A percentile compares a stretch with the other conserved stretches of the same genome.
Evolutionary conservation across 371 early-diverging fungal species (phyloP).

Genomic region (Mucor piriformis): DNA sequence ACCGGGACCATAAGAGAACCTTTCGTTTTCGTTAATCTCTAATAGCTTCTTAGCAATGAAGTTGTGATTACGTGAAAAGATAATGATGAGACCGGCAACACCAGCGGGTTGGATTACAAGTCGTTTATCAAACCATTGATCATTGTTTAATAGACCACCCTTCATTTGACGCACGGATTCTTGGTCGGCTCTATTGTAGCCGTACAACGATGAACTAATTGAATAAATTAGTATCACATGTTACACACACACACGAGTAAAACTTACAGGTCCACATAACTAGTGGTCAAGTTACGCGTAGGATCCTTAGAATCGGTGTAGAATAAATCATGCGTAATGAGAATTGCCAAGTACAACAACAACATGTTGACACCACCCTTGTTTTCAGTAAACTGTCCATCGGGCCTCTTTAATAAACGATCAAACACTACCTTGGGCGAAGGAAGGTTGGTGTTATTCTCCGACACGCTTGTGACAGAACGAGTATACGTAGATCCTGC

Average conservation of each 20-base stretch:
- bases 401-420: constrained; percentile 39
- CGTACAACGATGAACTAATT: constrained; percentile 47
- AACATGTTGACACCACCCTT: constrained; percentile 46
- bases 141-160: constrained; percentile 50
- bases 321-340: constrained; percentile 63
- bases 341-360: constrained; percentile 47
- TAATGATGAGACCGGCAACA: constrained; percentile 42
- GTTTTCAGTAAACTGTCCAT: constrained; percentile 36
- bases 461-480: constrained; percentile 29
- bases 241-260: neutral
- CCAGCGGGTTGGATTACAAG: constrained; percentile 53
- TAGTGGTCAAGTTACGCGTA: constrained; percentile 47
- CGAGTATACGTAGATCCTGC: constrained; percentile 48
- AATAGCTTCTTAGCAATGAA: constrained; percentile 51
- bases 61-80: constrained; percentile 61
- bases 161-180: constrained; percentile 42
- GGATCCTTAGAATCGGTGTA: constrained; percentile 43
- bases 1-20: constrained; percentile 42
- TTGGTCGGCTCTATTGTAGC: constrained; percentile 43
- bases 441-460: constrained; percentile 36
- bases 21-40: constrained; percentile 45
- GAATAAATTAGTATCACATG: neutral
- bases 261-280: constrained; percentile 51
- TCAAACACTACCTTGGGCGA: constrained; percentile 38
- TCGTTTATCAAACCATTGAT: constrained; percentile 55